Base-by-base conservation (phyloP, 2,329 filamentous ascomycete genomes). In the Aspergillus quadrilineatus region DNA sequence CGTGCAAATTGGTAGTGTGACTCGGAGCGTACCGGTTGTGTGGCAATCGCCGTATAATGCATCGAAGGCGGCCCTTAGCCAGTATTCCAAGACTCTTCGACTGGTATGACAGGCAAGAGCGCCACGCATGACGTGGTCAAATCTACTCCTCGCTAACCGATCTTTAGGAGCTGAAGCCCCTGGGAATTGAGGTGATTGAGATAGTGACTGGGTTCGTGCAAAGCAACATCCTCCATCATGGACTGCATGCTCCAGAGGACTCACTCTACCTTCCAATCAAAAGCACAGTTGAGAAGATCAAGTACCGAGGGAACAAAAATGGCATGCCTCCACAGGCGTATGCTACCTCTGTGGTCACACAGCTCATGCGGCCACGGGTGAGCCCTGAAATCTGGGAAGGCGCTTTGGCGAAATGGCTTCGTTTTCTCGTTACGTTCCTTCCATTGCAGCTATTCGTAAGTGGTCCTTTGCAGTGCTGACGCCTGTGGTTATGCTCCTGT, bases 1-100 rank as follows among this genome's bases (percentile, higher is more conserved):
- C 41, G 62, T 62, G 53, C 62, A 64, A 47, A 61, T 64, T 41
- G 60, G 58, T 14, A 64, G 61, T 10, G 61, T 63, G 22, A 63
- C 61, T 3, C 50, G 61, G 34, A 30, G 30, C 30, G 17, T 45
- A 10, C 50, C 50, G 6, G 15, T 53, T 9, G 50, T 45, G 3
- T 53, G 50, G 50, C 50, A 53, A 15, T 29, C 14, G 3, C 9
- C 50, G 3, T 53, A 53, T 37, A 53, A 53, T 29, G 50, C 50
- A 4, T 53, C 50, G 29, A 53, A 53, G 50, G 50, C 50, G 39
- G 50, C 50, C 1, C 50, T 53, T 4, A 53, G 50, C 29, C 50
- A 53, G 29, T 53, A 53, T 36, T 53, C 50, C 2, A 45, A 8
- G 7, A 53, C 50, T 5, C 41, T 53, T 2, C 50, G 50, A 1